These are phyloP conservation scores for Diutina ranongensis DNA, from an alignment of 1,139 yeast species.

Conservation along the genomic window DNA sequence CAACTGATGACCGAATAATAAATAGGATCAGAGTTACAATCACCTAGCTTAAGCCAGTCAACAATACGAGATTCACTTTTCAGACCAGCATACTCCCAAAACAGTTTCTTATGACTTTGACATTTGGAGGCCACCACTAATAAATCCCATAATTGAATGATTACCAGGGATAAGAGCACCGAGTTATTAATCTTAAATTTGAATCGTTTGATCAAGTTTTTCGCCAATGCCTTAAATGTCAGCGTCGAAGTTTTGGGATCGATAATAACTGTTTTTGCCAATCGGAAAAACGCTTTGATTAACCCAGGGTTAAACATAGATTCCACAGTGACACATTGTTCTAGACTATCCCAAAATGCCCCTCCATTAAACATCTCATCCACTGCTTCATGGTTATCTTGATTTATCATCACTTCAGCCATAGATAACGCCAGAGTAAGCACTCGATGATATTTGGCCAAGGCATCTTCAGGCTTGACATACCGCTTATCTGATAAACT, in stretches of 20 bases:
- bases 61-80: slow-evolving; percentile 28
- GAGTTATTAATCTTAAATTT: slow-evolving; percentile 23
- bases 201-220: slow-evolving; percentile 39
- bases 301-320: slow-evolving; percentile 14
- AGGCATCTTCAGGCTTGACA: slow-evolving; percentile 54
- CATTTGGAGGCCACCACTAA: slow-evolving; percentile 9
- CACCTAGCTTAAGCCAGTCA: slow-evolving; percentile 38
- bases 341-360: slow-evolving; percentile 32
- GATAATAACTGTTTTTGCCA: slow-evolving; percentile 17
- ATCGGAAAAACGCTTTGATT: slow-evolving; percentile 30
- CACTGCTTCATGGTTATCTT: slow-evolving; percentile 9
- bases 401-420: slow-evolving; percentile 27
- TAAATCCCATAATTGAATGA: slow-evolving; percentile 38
- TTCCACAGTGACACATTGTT: slow-evolving; percentile 11
- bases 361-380: slow-evolving; percentile 20
- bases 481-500: slow-evolving; percentile 70
- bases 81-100: slow-evolving; percentile 43
- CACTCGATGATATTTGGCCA: slow-evolving; percentile 54
- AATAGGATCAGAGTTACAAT: slow-evolving; percentile 29
- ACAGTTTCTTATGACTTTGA: slow-evolving; percentile 24
- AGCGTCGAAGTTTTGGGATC: slow-evolving; percentile 8
- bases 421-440: slow-evolving; percentile 41
- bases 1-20: not conserved
- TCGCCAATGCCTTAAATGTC: slow-evolving; percentile 28
- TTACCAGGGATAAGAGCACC: slow-evolving; percentile 30